A percentile compares a stretch with the other conserved stretches of the same genome.
Conservation (phyloP, 768 basidiomycete species). For the Amanita rubescens region DNA sequence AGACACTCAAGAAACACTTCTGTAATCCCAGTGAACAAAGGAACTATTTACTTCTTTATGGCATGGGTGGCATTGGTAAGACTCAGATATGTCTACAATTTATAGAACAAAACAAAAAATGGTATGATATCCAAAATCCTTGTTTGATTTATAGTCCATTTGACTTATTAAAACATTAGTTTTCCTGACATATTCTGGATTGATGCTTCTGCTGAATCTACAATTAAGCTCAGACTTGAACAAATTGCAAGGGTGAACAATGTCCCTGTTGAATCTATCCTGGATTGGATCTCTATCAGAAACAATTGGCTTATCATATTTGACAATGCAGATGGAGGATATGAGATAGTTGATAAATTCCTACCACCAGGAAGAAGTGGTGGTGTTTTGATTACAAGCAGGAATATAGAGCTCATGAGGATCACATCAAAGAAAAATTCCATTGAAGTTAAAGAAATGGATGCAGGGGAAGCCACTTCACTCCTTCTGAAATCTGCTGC, state of each 20-base stretch:
- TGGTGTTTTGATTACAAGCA: neutral
- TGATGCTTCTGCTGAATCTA: conserved; percentile 13
- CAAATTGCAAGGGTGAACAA: conserved; percentile 6
- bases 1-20: conserved; percentile 10
- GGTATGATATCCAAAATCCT: too few species aligned
- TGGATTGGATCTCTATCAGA: conserved; percentile 9
- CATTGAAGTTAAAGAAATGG: conserved; percentile 10
- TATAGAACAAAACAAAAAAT: too few species aligned
- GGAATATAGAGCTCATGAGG: conserved; percentile 1
- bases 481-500: conserved; percentile 11
- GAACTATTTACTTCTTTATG: too few species aligned
- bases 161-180: conserved; percentile 12
- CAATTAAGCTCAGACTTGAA: neutral
- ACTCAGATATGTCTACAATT: too few species aligned
- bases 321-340: too few species aligned
- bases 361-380: conserved; percentile 13
- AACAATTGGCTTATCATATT: conserved; percentile 11
- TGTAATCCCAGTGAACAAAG: neutral
- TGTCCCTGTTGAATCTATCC: neutral
- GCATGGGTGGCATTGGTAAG: too few species aligned
- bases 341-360: too few species aligned
- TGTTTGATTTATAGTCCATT: conserved; percentile 6
- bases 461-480: conserved; percentile 10
- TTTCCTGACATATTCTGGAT: conserved; percentile 18
- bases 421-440: neutral